Evolutionary conservation across 805 yeast species (phyloP), one percentile per base, ranked within the genome.

Genomic region (Candida fluviatilis): DNA sequence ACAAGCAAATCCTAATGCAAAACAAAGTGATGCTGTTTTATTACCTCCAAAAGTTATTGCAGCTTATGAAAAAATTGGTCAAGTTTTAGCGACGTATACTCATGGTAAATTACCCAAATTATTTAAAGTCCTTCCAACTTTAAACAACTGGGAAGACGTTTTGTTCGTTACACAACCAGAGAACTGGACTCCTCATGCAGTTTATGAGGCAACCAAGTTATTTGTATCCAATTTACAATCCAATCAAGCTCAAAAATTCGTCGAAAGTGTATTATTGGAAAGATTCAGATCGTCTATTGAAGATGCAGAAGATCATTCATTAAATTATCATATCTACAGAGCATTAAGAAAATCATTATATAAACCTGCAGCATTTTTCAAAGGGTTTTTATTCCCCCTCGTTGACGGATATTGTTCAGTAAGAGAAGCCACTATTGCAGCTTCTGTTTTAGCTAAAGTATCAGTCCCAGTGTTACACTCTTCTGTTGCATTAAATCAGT

Each of bases 21-120:
- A 66, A 59, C 78, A 73, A 12, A 66, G 58, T 15, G 91, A 87
- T 50, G 87, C 82, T 37, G 96, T 91, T 3, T 73, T 84, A 50
- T 72, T 93, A 42, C 99, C 99, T 5, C 96, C 96, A 41, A 90
- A 93, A 59, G 98, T 93, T 39, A 89, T 93, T 52, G 89, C 85
- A 47, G 98, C 96, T 1, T 93, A 91, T 59, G 82, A 87, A 34
- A 87, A 87, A 55, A 91, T 93, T 33, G 98, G 98, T 6, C 81
- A 80, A 49, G 81, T 91, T 37, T 70, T 93, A 42, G 75, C 88
- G 15, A 80, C 95, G 4, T 93, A 95, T 78, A 84, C 90, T 28
- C 95, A 93, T 54, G 99, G 99, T 35, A 90, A 90, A 62, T 72
- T 93, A 37, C 99, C 99, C n/a, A 90, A 91, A 54, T 76, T 95